Percentiles rank a stretch among this genome's conserved stretches.
Evolutionary conservation across 305 asterid species (phyloP).

Genomic region (Galium porrigens): DNA sequence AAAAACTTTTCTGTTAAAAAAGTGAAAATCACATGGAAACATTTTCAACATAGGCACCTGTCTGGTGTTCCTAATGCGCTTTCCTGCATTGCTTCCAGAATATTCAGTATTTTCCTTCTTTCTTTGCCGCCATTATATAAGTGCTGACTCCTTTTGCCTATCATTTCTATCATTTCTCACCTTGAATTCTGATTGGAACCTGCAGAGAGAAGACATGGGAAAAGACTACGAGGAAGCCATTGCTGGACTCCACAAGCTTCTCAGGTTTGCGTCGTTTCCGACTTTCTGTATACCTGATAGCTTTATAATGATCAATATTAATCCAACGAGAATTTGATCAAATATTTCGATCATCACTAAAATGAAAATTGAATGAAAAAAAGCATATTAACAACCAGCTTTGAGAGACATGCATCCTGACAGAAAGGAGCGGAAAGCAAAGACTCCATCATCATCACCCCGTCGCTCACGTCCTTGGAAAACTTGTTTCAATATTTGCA

Average conservation of each 20-base stretch:
- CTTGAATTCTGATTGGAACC: neutral
- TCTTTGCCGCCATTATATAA: neutral
- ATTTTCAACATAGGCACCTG: slow-evolving; percentile 2
- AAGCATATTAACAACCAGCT: neutral
- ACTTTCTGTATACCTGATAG: neutral
- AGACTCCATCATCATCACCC: slow-evolving; percentile 6
- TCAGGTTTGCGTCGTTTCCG: slow-evolving; percentile 33
- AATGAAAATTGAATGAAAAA: neutral
- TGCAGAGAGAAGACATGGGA: slow-evolving; percentile 75
- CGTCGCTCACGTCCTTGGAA: neutral
- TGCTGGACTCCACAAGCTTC: slow-evolving; percentile 61
- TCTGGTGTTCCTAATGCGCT: neutral
- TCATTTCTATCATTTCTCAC: neutral
- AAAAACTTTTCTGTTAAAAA: slow-evolving; percentile 1
- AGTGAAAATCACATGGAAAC: neutral
- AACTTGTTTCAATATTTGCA: slow-evolving; percentile 20
- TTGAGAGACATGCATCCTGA: neutral
- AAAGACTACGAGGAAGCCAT: slow-evolving; percentile 72
- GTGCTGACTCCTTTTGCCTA: neutral
- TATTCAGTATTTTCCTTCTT: neutral
- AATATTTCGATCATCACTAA: neutral
- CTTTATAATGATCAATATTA: neutral
- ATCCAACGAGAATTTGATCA: no score
- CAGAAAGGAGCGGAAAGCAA: neutral
- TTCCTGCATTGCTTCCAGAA: neutral